A percentile compares a stretch with the other conserved stretches of the same genome.
phyloP scores from a whole-genome alignment of 805 yeast species.

The Naumovozyma castellii region DNA sequence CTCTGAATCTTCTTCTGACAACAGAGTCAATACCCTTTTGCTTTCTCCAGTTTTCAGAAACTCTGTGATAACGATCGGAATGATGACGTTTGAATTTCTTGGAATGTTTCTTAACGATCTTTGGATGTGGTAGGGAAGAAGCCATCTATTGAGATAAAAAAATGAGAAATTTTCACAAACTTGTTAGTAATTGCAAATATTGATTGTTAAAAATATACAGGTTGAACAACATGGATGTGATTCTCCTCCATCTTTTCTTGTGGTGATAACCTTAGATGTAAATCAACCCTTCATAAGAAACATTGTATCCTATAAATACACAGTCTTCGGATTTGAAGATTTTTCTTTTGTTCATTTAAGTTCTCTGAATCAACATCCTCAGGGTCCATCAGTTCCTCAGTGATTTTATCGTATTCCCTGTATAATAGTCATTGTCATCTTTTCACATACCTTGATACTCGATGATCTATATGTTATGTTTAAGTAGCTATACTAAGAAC shows the following conservation, averaged over 20 bases:
- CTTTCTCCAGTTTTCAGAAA: conserved; percentile 98
- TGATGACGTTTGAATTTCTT: conserved; percentile 99
- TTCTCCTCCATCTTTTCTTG: too few relatives aligned
- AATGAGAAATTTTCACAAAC: not conserved
- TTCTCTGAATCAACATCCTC: too few relatives aligned
- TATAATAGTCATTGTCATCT: not conserved
- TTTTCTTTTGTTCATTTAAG: too few relatives aligned
- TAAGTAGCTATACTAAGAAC: not conserved
- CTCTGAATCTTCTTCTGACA: conserved; percentile 99
- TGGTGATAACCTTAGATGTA: too few relatives aligned
- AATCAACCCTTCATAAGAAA: too few relatives aligned
- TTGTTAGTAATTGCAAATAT: too few relatives aligned
- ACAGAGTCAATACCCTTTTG: conserved; percentile 99
- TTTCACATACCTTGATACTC: conserved; percentile 10
- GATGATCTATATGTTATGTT: conserved; percentile 4
- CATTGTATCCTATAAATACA: too few relatives aligned
- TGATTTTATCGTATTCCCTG: too few relatives aligned
- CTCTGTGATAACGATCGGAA: conserved; percentile 99
- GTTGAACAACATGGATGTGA: too few relatives aligned
- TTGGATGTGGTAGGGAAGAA: conserved; percentile 95
- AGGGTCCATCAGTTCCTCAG: too few relatives aligned
- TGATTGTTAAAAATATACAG: too few relatives aligned
- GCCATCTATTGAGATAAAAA: conserved; percentile 86
- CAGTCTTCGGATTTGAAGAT: too few relatives aligned
- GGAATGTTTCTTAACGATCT: conserved; percentile 98